Percentiles rank a stretch among this genome's conserved stretches.
Evolutionary conservation across 345 rosid genomes (phyloP).

Genomic region (Pseudoturritis turrita): DNA sequence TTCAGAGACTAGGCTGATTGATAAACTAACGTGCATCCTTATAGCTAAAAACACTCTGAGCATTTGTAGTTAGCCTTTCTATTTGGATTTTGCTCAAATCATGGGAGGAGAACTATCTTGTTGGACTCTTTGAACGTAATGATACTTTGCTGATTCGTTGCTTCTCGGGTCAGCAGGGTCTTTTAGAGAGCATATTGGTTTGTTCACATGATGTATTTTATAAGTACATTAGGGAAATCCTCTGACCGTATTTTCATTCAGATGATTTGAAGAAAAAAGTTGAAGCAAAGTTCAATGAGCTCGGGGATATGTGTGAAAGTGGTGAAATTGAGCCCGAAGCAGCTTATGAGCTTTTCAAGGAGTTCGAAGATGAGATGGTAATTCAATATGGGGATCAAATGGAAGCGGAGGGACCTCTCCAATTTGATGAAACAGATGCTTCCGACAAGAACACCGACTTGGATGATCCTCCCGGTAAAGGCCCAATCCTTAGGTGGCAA

Average conservation of each 20-base stretch:
- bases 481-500: slow-evolving; percentile 89
- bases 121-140: background rate
- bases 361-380: slow-evolving; percentile 89
- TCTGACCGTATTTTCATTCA: slow-evolving; percentile 31
- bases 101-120: background rate
- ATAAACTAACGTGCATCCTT: background rate
- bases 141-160: background rate
- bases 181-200: background rate
- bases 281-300: slow-evolving; percentile 68
- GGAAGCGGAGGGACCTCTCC: slow-evolving; percentile 61
- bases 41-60: background rate
- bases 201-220: background rate
- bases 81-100: background rate
- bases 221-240: background rate
- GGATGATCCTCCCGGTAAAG: slow-evolving; percentile 89
- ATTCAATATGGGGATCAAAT: slow-evolving; percentile 52
- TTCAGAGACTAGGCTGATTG: background rate
- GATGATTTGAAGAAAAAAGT: slow-evolving; percentile 85
- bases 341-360: slow-evolving; percentile 75
- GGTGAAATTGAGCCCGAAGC: slow-evolving; percentile 73
- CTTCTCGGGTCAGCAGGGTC: background rate
- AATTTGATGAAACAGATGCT: slow-evolving; percentile 50
- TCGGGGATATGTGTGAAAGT: slow-evolving; percentile 83
- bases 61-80: background rate
- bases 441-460: slow-evolving; percentile 44